Evolutionary conservation across 805 yeast species (phyloP).

Genomic region (Isabelozyma pseudorhagii): DNA sequence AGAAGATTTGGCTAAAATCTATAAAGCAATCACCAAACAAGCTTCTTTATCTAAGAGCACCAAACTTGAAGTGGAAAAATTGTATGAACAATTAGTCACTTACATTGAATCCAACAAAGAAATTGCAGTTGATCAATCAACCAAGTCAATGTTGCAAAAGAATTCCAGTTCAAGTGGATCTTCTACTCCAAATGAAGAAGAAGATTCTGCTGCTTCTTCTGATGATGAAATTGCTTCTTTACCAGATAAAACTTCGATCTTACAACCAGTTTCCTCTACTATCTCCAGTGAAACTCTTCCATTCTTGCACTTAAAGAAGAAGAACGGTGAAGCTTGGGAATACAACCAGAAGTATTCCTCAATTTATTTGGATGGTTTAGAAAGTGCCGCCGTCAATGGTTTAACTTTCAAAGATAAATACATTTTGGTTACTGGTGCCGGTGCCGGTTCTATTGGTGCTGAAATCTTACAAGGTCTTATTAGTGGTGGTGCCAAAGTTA

Average conservation of each 20-base stretch:
- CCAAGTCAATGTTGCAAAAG: conserved; percentile 45
- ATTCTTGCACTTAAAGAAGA: conserved; percentile 87
- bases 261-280: conserved; percentile 69
- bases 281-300: conserved; percentile 87
- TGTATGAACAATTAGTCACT: conserved; percentile 67
- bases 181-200: conserved; percentile 31
- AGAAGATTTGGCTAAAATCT: conserved; percentile 80
- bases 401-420: conserved; percentile 83
- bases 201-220: conserved; percentile 48
- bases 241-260: conserved; percentile 65
- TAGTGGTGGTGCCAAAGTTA: conserved; percentile 96
- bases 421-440: conserved; percentile 96
- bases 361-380: conserved; percentile 82
- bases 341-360: conserved; percentile 80
- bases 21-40: conserved; percentile 77
- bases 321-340: conserved; percentile 74
- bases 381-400: conserved; percentile 92
- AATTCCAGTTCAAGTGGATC: conserved; percentile 36
- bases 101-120: conserved; percentile 68
- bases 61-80: conserved; percentile 65
- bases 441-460: conserved; percentile 98
- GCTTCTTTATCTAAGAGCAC: conserved; percentile 58
- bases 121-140: conserved; percentile 64
- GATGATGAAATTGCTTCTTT: conserved; percentile 86
- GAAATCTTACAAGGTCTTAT: conserved; percentile 92